Conservation (phyloP, 768 basidiomycete genomes). For the Suillus subaureus region DNA sequence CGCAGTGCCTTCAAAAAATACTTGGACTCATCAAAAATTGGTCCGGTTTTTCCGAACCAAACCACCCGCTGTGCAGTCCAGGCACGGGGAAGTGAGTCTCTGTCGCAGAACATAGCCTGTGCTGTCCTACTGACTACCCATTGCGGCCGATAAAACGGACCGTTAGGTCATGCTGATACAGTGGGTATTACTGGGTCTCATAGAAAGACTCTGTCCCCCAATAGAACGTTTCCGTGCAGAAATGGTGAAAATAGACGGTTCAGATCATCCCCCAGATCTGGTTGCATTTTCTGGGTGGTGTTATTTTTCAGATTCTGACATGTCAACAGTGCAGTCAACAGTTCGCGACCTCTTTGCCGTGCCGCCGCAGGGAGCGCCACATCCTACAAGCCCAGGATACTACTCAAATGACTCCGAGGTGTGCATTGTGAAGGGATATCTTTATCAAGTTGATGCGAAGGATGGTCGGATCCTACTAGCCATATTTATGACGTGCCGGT, state of each 20-base stretch:
- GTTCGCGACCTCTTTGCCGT: background rate
- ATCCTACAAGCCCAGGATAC: background rate
- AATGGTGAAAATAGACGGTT: background rate
- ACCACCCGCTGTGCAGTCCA: background rate
- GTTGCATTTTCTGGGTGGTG: background rate
- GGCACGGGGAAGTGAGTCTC: background rate
- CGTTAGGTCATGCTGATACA: background rate
- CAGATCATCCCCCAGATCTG: background rate
- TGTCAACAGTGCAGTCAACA: too few relatives aligned
- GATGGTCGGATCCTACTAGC: background rate
- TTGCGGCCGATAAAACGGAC: background rate
- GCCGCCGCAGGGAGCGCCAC: background rate
- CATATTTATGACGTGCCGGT: background rate
- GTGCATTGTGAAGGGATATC: background rate
- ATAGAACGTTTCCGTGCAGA: background rate
- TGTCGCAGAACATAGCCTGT: background rate
- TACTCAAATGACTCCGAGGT: background rate
- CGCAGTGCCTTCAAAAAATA: background rate
- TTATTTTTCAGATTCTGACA: background rate
- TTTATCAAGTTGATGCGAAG: background rate
- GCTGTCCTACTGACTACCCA: background rate
- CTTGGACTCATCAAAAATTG: background rate
- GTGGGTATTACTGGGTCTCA: background rate
- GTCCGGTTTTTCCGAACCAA: background rate
- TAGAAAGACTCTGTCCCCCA: background rate